Evolutionary conservation across 2,329 filamentous ascomycete genomes (phyloP).

Genomic region (Neopestalotiopsis clavispora): DNA sequence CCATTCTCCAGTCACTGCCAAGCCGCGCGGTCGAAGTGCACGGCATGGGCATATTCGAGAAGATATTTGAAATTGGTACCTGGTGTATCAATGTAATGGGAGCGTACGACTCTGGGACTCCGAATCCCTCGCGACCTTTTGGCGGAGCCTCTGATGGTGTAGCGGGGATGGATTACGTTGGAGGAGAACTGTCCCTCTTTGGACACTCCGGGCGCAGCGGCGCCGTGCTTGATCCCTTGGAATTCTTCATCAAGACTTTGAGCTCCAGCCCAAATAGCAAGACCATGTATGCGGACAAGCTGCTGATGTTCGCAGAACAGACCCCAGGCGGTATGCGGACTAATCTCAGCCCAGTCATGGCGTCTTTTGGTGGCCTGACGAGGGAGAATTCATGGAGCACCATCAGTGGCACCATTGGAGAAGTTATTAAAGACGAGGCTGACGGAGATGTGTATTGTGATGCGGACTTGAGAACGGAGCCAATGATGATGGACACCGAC

Average conservation of each 20-base stretch:
- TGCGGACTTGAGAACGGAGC: not conserved
- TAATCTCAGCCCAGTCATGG: constrained; percentile 36
- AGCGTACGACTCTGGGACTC: constrained; percentile 34
- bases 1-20: constrained; percentile 45
- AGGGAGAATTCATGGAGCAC: not conserved
- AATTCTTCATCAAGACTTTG: constrained; percentile 49
- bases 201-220: constrained; percentile 35
- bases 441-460: not conserved
- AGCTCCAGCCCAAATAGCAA: constrained; percentile 49
- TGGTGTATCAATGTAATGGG: constrained; percentile 50
- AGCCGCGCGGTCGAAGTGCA: constrained; percentile 49
- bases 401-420: not conserved
- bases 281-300: constrained; percentile 46
- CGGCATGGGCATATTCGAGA: constrained; percentile 55
- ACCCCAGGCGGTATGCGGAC: constrained; percentile 43
- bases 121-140: constrained; percentile 24
- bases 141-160: constrained; percentile 29
- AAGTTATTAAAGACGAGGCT: not conserved
- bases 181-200: constrained; percentile 37
- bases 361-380: not conserved
- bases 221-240: constrained; percentile 44
- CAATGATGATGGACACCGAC: not conserved
- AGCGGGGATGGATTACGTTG: constrained; percentile 36
- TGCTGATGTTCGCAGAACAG: constrained; percentile 46
- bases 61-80: constrained; percentile 53